Conservation (phyloP, 371 early-diverging fungal genomes). For the Lichtheimia ramosa region DNA sequence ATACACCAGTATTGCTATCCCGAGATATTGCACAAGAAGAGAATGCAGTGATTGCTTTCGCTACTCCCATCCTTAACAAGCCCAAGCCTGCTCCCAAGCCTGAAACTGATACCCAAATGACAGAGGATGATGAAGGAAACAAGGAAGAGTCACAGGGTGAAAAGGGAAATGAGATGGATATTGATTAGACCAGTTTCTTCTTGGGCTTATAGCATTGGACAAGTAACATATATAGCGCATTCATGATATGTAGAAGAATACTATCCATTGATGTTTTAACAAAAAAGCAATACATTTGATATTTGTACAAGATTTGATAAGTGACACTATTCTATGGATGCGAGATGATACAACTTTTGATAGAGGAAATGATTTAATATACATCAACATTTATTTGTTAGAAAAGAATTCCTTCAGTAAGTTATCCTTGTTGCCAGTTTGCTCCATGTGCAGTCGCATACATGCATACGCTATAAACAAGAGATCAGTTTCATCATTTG, state of each 20-base stretch:
- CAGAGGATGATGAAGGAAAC: not conserved
- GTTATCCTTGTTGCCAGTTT: not conserved
- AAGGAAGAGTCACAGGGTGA: not conserved
- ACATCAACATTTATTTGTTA: too few species aligned
- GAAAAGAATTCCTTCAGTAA: slow-evolving; percentile 1
- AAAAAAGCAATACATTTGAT: too few species aligned
- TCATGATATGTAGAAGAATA: too few species aligned
- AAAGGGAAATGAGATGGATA: not conserved
- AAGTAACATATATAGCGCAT: too few species aligned
- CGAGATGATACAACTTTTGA: too few species aligned
- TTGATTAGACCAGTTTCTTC: not conserved
- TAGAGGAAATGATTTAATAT: too few species aligned
- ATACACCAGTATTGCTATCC: slow-evolving; percentile 67
- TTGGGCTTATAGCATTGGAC: too few species aligned
- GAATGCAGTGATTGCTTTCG: slow-evolving; percentile 59
- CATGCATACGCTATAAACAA: slow-evolving; percentile 6
- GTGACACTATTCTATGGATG: too few species aligned
- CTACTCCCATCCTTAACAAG: slow-evolving; percentile 83
- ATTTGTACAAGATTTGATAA: too few species aligned
- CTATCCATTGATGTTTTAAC: too few species aligned
- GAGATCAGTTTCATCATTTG: not conserved
- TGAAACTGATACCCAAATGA: slow-evolving; percentile 4
- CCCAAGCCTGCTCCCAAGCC: slow-evolving; percentile 84
- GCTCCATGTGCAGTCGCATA: slow-evolving; percentile 6
- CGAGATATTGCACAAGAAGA: slow-evolving; percentile 78